Evolutionary conservation across 1,284 basidiomycete genomes (phyloP), one percentile per base, ranked within the genome.

Genomic region (Cystobasidiaceae sp.): DNA sequence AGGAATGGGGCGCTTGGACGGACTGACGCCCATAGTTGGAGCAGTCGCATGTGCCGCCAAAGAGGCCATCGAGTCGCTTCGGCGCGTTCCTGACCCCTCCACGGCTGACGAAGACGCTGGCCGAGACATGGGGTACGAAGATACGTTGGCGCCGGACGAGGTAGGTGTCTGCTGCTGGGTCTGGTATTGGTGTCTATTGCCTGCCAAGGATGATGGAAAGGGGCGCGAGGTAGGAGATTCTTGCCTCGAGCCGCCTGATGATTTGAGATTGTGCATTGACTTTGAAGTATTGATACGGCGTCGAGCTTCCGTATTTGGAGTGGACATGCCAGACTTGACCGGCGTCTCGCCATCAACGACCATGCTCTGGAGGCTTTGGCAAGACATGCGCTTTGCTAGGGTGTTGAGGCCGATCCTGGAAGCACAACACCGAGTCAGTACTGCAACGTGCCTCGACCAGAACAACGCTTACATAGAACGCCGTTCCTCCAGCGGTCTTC

Each of bases 181-280:
- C 17, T 51, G 30, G 9, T 49, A 49, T 28, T 39, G 33, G 41
- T 43, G 48, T 32, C 59, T 52, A 15, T 46, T 43, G 27, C 33
- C 23, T 23, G 30, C 51, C 19, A 55, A 32, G 25, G 44, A 60
- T 21, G 66, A 45, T 41, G 58, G 58, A 58, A 19, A 65, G 39
- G 43, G 54, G 48, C 60, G 67, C 9, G 58, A 46, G 17, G 48
- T 54, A 39, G 61, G 54, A n/a, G 62, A 62, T 28, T 60, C 41
- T 8, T 52, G 60, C n/a, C 61, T 37, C 13, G 61, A 59, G 13
- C 51, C 57, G 32, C 63, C 70, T 2, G 67, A 56, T 11, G 56
- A 67, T 23, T 68, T 66, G 9, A 72, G 52, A 37, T 73, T 68
- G 66, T 72, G 68, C 72, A 73, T 73, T 33, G 69, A 71, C 27